phyloP scores from a whole-genome alignment of 305 asterid species.

The Rubia occidens region DNA sequence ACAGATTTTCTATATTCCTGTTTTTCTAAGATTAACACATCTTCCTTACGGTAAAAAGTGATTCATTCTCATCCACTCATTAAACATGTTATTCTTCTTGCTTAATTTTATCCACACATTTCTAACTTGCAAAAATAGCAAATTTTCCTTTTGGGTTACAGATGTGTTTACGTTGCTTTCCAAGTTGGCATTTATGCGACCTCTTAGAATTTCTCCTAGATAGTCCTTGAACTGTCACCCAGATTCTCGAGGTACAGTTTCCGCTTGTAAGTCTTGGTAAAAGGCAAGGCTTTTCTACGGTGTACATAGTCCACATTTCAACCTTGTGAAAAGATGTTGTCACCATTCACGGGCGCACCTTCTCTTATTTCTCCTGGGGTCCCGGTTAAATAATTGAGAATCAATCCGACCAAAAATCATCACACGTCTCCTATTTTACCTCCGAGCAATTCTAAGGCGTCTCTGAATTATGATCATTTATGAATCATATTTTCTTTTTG shows the following conservation, averaged over 20 bases:
- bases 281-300: conserved; percentile 9
- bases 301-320: conserved; percentile 3
- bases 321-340: conserved; percentile 9
- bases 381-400: conserved; percentile 7
- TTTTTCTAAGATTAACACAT: no score
- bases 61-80: no score
- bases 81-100: no score
- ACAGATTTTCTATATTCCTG: no score
- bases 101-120: no score
- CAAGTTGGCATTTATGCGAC: not conserved
- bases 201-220: not conserved
- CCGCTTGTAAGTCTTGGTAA: not conserved
- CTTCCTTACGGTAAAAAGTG: no score
- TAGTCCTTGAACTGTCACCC: conserved; percentile 11
- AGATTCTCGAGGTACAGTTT: conserved; percentile 14
- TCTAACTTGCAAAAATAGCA: no score
- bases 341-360: conserved; percentile 18
- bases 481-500: no score
- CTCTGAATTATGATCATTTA: no score
- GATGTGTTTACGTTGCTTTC: not conserved
- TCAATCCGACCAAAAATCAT: not conserved
- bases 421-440: not conserved
- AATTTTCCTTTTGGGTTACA: no score
- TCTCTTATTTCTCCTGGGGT: not conserved
- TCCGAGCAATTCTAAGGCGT: not conserved